Conservation (phyloP, 129 eudicot genomes). For the Tanacetum coccineum region DNA sequence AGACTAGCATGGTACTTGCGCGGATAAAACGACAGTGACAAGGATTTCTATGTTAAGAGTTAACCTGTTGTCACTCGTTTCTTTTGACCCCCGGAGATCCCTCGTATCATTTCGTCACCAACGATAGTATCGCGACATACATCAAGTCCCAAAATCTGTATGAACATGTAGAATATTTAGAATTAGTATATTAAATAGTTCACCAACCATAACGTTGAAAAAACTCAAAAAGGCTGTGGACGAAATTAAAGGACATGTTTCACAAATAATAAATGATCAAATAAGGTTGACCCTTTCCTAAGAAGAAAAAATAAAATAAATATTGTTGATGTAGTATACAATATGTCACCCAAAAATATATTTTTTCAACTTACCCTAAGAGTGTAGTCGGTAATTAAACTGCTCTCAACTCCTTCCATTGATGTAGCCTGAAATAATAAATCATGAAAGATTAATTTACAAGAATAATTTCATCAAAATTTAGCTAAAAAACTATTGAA, state of each 20-base stretch:
- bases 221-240: background rate
- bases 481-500: background rate
- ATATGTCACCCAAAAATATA: background rate
- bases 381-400: slow-evolving; percentile 71
- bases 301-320: background rate
- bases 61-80: slow-evolving; percentile 63
- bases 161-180: background rate
- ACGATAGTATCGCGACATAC: slow-evolving; percentile 78
- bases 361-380: slow-evolving; percentile 46
- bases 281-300: background rate
- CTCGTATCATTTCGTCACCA: slow-evolving; percentile 76
- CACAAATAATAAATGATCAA: background rate
- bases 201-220: slow-evolving; percentile 4
- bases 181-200: background rate
- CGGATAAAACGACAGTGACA: background rate
- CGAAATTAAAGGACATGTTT: background rate
- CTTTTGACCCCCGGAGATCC: slow-evolving; percentile 85
- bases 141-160: slow-evolving; percentile 72
- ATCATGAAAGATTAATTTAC: background rate
- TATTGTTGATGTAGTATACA: background rate
- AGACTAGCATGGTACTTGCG: background rate
- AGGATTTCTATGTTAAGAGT: background rate
- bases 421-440: slow-evolving; percentile 46
- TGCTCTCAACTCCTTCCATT: slow-evolving; percentile 68
- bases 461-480: background rate